Evolutionary conservation across 106 monocot species (phyloP), one percentile per base, ranked within the genome.

Genomic region (Acanthochlamys bracteata): DNA sequence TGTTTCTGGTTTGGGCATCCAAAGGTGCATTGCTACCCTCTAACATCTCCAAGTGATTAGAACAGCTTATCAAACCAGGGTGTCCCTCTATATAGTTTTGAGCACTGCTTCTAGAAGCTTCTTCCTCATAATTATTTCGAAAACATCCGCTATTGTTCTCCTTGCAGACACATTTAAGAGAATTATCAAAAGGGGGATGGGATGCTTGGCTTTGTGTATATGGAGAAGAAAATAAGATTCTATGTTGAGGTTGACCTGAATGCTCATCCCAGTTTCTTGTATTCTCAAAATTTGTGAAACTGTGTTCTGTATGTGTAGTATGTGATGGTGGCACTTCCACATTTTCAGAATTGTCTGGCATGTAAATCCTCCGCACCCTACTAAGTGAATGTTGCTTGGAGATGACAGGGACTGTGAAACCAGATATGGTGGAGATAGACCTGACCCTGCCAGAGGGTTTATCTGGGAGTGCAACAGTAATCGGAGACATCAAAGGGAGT

Each of bases 381-480:
- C 27, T 56, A 64, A 16, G 25, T 41, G 58, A 39, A 33, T 64
- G 71, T 9, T 51, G 67, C 59, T 72, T 72, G 26, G 41, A 25
- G 52, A 25, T 25, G 52, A 22, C 33, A 73, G 57, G 42, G 22
- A 24, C 23, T 61, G 68, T 41, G 66, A 82, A 82, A 61, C 71
- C 81, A 74, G 81, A 81, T 43, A 89, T 42, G 1, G 51, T 66
- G 25, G 75, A 81, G 55, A 84, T 82, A 45, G 84, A 89, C 74
- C 52, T 70, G 61, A 84, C 71, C 10, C 66, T 61, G 25, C 67
- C 67, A 25, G 78, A 74, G 14, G 79, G 69, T 61, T 79, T 89
- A 73, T 89, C 71, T 54, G 84, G 89, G 61, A 82, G 41, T 67
- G 84, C 76, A 52, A 84, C 84, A 60, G 75, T 82, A 64, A 89